A percentile compares a stretch with the other conserved stretches of the same genome.
phyloP scores from a whole-genome alignment of 148 eudicot genomes.

The Drosera capensis region DNA sequence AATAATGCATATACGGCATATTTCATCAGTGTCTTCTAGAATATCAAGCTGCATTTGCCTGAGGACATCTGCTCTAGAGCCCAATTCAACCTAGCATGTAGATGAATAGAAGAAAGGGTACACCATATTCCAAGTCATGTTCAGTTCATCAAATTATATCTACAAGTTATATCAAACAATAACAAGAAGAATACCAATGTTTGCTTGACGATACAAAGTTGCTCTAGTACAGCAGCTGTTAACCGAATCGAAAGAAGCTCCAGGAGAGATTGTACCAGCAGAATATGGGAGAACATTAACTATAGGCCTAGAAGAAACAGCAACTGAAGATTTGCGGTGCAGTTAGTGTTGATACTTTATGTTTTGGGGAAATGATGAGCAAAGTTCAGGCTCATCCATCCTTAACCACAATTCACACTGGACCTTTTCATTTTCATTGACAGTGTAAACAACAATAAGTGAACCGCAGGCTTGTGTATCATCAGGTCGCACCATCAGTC shows the following conservation, averaged over 20 bases:
- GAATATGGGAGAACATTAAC: conserved; percentile 15
- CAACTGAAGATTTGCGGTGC: too few relatives aligned
- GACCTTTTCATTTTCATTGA: too few relatives aligned
- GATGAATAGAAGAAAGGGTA: not conserved
- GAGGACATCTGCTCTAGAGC: conserved; percentile 77
- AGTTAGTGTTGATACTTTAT: too few relatives aligned
- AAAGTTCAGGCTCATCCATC: too few relatives aligned
- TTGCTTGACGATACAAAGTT: conserved; percentile 92
- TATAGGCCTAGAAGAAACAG: not conserved
- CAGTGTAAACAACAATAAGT: too few relatives aligned
- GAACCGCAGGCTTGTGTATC: too few relatives aligned
- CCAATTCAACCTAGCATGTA: conserved; percentile 67
- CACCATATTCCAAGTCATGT: not conserved
- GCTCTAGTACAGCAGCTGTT: conserved; percentile 70
- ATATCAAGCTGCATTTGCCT: conserved; percentile 90
- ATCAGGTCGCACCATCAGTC: too few relatives aligned
- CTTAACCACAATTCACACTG: too few relatives aligned
- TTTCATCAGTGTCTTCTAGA: conserved; percentile 85
- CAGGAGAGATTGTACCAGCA: conserved; percentile 75
- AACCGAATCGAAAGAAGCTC: conserved; percentile 82
- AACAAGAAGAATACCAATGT: conserved; percentile 35
- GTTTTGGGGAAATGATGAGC: too few relatives aligned
- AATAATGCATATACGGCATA: conserved; percentile 74
- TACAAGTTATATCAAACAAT: not conserved
- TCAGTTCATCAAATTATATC: not conserved